phyloP scores from a whole-genome alignment of 345 rosid species.

The Eucalyptus dawsonii region DNA sequence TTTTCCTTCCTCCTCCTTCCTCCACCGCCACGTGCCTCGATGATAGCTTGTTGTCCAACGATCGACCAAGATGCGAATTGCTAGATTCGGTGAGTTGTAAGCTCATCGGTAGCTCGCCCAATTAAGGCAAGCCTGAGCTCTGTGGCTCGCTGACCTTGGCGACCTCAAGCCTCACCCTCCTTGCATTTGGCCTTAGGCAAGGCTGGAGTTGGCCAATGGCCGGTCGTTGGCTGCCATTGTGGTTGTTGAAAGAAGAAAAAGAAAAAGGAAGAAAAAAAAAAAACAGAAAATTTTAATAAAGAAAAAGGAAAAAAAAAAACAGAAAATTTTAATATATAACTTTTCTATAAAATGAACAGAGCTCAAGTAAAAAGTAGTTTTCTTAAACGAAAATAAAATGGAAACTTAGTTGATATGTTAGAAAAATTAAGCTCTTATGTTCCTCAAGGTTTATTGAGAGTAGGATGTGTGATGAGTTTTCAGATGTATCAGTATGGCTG shows the following conservation, averaged over 20 bases:
- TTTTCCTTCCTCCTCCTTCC: too few relatives aligned
- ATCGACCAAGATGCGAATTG: too few relatives aligned
- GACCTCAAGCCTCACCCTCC: accelerated
- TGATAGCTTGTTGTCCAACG: accelerated
- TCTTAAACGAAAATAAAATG: background rate
- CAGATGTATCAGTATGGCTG: background rate
- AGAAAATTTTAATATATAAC: too few relatives aligned
- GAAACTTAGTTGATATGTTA: background rate
- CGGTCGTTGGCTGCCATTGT: accelerated
- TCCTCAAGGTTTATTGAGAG: background rate
- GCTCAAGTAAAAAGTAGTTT: background rate
- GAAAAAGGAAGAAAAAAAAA: too few relatives aligned
- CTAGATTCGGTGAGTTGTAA: accelerated
- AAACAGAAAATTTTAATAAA: too few relatives aligned
- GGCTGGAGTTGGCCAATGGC: accelerated
- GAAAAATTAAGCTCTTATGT: background rate
- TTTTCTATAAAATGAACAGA: too few relatives aligned
- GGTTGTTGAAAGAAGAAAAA: too few relatives aligned
- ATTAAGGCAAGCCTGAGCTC: accelerated
- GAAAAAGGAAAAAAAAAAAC: accelerated
- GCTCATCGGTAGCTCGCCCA: too few relatives aligned
- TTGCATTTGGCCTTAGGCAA: too few relatives aligned
- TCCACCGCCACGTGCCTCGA: too few relatives aligned
- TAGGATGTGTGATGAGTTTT: background rate
- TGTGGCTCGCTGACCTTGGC: accelerated